These are phyloP conservation scores for Eremothecium gossypii DNA, from an alignment of 1,139 yeast species.

Conservation along the genomic window DNA sequence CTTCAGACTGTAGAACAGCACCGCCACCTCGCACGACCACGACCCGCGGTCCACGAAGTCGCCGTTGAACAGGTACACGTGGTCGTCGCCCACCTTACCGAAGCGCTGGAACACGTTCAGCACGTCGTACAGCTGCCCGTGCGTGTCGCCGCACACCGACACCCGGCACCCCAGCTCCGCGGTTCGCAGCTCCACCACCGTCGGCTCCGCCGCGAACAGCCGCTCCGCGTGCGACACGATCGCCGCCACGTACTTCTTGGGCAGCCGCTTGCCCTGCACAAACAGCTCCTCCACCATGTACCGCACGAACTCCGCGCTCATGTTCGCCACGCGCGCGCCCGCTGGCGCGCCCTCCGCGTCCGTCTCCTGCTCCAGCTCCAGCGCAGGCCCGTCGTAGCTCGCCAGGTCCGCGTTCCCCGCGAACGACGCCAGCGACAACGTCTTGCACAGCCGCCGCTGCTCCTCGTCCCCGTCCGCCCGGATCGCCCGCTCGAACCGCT, in stretches of 20 bases:
- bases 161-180: slow-evolving; percentile 33
- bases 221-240: slow-evolving; percentile 66
- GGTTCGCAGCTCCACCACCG: slow-evolving; percentile 61
- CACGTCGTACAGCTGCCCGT: slow-evolving; percentile 90
- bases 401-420: slow-evolving; percentile 29
- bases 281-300: slow-evolving; percentile 56
- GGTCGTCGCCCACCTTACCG: slow-evolving; percentile 56
- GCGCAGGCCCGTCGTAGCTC: slow-evolving; percentile 55
- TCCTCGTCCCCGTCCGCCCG: slow-evolving; percentile 44
- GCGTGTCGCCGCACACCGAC: slow-evolving; percentile 96
- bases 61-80: slow-evolving; percentile 83
- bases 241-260: slow-evolving; percentile 76
- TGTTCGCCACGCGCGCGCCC: slow-evolving; percentile 26
- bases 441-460: slow-evolving; percentile 33
- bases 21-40: slow-evolving; percentile 95
- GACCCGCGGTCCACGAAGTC: slow-evolving; percentile 98
- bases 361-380: slow-evolving; percentile 35
- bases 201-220: slow-evolving; percentile 54
- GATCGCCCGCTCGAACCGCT: slow-evolving; percentile 82
- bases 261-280: slow-evolving; percentile 62
- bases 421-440: slow-evolving; percentile 44
- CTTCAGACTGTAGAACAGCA: slow-evolving; percentile 70
- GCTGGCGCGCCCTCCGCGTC: slow-evolving; percentile 27
- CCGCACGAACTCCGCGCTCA: slow-evolving; percentile 47
- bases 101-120: slow-evolving; percentile 65